A percentile compares a stretch with the other conserved stretches of the same genome.
These are phyloP conservation scores for Suillus hirtellus DNA, from an alignment of 768 basidiomycete species.

Conservation along the genomic window DNA sequence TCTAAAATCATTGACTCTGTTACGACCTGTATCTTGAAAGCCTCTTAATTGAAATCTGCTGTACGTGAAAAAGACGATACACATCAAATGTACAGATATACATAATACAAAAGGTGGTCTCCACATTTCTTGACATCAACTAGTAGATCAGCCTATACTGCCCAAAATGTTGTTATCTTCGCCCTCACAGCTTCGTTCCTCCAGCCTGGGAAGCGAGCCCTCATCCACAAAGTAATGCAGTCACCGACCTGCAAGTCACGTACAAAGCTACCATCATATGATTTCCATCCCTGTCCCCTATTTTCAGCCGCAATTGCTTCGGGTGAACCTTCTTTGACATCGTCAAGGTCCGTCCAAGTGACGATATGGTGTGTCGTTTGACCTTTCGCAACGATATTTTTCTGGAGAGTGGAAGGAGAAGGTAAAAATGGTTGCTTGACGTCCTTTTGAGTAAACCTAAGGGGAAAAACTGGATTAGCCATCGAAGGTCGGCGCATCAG, in stretches of 20 bases:
- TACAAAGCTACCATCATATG: slow-evolving; percentile 10
- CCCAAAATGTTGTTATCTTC: slow-evolving; percentile 1
- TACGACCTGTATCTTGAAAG: neutral
- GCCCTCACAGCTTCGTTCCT: neutral
- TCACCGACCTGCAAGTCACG: slow-evolving; percentile 6
- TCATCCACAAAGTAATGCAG: slow-evolving; percentile 16
- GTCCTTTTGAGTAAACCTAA: neutral
- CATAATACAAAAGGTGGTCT: neutral
- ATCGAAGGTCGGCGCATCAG: neutral
- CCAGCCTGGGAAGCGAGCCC: slow-evolving; percentile 6
- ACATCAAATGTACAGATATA: neutral
- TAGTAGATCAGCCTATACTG: neutral
- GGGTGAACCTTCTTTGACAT: slow-evolving; percentile 5
- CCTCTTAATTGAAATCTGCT: no score
- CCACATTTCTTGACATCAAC: neutral
- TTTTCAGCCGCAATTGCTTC: slow-evolving; percentile 4
- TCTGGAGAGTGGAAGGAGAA: slow-evolving; percentile 6
- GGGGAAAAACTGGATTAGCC: neutral
- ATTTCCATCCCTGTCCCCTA: slow-evolving; percentile 11
- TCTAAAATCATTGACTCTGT: neutral
- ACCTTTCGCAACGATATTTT: neutral
- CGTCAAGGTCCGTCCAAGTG: slow-evolving; percentile 10
- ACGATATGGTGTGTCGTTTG: slow-evolving; percentile 1
- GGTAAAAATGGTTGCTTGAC: neutral
- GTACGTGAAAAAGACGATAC: neutral